These are phyloP conservation scores for Corynascus novoguineensis DNA, from an alignment of 495 filamentous ascomycete genomes.

Conservation along the genomic window DNA sequence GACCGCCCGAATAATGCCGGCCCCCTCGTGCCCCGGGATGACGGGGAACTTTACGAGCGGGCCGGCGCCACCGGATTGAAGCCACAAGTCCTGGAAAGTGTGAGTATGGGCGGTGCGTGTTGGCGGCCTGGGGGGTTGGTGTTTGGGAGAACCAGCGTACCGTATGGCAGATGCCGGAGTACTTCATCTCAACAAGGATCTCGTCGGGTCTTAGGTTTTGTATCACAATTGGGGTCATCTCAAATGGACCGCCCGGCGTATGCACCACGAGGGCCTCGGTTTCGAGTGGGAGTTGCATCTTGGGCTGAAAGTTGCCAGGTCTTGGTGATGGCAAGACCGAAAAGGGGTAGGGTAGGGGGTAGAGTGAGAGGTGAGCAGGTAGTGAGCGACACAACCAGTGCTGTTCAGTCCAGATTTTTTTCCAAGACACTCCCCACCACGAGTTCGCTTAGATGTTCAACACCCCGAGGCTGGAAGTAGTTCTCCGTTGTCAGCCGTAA, in stretches of 20 bases:
- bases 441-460: too few species aligned
- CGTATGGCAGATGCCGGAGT: constrained; percentile 41
- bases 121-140: too few species aligned
- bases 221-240: constrained; percentile 29
- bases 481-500: too few species aligned
- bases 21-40: constrained; percentile 52
- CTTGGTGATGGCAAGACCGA: too few species aligned
- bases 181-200: constrained; percentile 36
- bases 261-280: constrained; percentile 24
- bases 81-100: constrained; percentile 22
- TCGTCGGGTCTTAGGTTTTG: constrained; percentile 30
- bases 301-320: background rate
- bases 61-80: constrained; percentile 32
- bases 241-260: constrained; percentile 11
- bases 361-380: background rate
- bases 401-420: too few species aligned
- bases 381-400: too few species aligned
- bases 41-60: constrained; percentile 30
- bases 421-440: too few species aligned
- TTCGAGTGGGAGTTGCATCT: constrained; percentile 10
- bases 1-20: constrained; percentile 42
- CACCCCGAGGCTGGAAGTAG: background rate
- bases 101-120: background rate
- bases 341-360: too few species aligned
- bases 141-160: constrained; percentile 13